Conservation (phyloP, 768 basidiomycete species). For the Trametes cinnabarina region DNA sequence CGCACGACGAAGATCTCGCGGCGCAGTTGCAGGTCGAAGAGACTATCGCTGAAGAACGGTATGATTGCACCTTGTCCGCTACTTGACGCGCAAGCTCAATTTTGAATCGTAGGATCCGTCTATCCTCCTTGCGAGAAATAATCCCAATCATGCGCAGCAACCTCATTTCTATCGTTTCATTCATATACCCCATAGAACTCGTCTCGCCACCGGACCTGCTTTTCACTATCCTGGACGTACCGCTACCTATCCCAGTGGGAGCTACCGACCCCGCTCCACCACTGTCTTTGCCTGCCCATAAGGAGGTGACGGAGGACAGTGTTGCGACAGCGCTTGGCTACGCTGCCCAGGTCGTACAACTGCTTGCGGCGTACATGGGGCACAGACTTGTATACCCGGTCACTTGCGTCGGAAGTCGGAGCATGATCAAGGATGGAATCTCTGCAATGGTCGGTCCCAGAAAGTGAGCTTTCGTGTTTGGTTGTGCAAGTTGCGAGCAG, state of each 20-base stretch:
- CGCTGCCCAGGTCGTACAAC: conserved; percentile 81
- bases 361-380: conserved; percentile 76
- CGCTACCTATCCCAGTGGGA: conserved; percentile 84
- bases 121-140: conserved; percentile 45
- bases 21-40: conserved; percentile 38
- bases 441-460: conserved; percentile 94
- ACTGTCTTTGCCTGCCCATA: conserved; percentile 58
- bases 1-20: conserved; percentile 36
- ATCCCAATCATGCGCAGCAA: conserved; percentile 57
- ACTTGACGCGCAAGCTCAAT: conserved; percentile 12
- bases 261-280: conserved; percentile 83
- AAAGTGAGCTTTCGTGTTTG: conserved; percentile 53
- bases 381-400: conserved; percentile 83
- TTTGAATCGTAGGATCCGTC: conserved; percentile 42
- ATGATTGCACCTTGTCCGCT: conserved; percentile 6
- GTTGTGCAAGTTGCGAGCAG: background rate
- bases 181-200: conserved; percentile 88
- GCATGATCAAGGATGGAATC: conserved; percentile 88
- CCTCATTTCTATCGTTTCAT: conserved; percentile 67
- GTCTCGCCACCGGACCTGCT: conserved; percentile 81
- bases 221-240: conserved; percentile 81
- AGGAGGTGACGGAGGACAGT: conserved; percentile 77
- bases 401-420: conserved; percentile 86
- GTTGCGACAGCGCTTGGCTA: conserved; percentile 91
- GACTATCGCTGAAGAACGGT: conserved; percentile 12